Percentiles rank a stretch among this genome's conserved stretches.
phyloP scores from a whole-genome alignment of 345 rosid species.

The Salix arbutifolia region DNA sequence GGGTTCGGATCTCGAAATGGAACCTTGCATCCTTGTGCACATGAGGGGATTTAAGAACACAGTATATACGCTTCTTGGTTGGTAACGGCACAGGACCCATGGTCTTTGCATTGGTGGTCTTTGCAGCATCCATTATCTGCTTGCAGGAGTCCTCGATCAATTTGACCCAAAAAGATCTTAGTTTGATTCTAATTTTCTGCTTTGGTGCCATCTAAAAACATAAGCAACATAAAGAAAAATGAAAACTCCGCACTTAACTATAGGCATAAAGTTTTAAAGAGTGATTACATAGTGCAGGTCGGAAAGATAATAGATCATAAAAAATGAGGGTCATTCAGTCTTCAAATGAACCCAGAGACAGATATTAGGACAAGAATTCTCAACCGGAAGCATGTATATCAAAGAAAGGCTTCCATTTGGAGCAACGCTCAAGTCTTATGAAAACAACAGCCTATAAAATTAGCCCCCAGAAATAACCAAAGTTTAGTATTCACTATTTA shows the following conservation, averaged over 20 bases:
- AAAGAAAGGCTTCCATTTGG: neutral
- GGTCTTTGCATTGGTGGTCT: constrained; percentile 81
- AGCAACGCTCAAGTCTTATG: neutral
- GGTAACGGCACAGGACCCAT: constrained; percentile 97
- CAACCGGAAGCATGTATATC: neutral
- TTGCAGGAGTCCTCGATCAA: constrained; percentile 94
- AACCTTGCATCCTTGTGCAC: constrained; percentile 98
- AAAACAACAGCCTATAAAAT: neutral
- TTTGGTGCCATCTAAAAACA: constrained; percentile 73
- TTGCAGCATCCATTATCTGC: constrained; percentile 92
- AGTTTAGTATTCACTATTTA: no score
- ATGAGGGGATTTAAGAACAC: constrained; percentile 98
- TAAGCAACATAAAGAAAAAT: constrained; percentile 1
- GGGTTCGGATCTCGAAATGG: constrained; percentile 92
- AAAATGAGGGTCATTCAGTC: neutral
- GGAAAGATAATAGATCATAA: neutral
- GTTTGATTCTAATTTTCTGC: constrained; percentile 96
- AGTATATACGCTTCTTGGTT: constrained; percentile 79
- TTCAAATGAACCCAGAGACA: neutral
- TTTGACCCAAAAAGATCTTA: constrained; percentile 87
- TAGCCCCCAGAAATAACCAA: neutral
- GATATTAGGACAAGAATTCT: neutral
- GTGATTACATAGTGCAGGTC: neutral
- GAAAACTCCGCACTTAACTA: constrained; percentile 3
- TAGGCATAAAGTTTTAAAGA: neutral